Base-by-base conservation (phyloP, 805 yeast genomes). In the Yamadazyma takamatsuzukensis region DNA sequence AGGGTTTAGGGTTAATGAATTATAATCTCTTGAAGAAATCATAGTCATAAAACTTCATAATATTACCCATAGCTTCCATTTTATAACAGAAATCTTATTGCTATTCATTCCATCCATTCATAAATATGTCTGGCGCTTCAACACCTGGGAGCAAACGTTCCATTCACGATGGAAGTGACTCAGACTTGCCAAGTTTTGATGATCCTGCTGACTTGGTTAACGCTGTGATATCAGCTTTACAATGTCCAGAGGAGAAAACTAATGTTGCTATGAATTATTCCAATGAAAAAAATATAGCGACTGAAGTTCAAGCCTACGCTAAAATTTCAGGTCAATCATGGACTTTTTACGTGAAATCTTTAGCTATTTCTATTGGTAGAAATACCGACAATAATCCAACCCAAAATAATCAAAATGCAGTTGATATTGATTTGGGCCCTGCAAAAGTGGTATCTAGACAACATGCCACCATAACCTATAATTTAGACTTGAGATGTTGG, bases 241-340 rank as follows among this genome's bases (percentile, higher is more conserved):
- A 75, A 9, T 64, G 71, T 9, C 96, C 97, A 0, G 79, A 78
- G 16, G 84, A 83, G 25, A 58, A 53, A 31, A 87, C 96, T 1
- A 75, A 76, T 41, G 97, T 89, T 5, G 76, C 95, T 9, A 64
- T 63, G 29, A 72, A 64, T 16, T 85, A 75, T 53, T 77, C 90
- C 35, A 93, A 93, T 56, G 86, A 80, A 32, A 76, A 77, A 40
- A 83, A 76, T 43, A 50, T 61, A 38, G 77, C 76, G 41, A 70
- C 76, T 32, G 96, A 89, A 54, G 89, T 93, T n/a, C 95, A 89
- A 61, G 98, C 98, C 0, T 93, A 90, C 57, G 98, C 97, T 21
- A 93, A 93, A 57, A 81, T 93, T 29, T 89, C 97, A 0, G 98
- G 98, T 27, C 64, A 72, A 21, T 78, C 78, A 50, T 93, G 98